These are phyloP conservation scores for Xylaria grammica DNA, from an alignment of 495 filamentous ascomycete species.

Conservation along the genomic window DNA sequence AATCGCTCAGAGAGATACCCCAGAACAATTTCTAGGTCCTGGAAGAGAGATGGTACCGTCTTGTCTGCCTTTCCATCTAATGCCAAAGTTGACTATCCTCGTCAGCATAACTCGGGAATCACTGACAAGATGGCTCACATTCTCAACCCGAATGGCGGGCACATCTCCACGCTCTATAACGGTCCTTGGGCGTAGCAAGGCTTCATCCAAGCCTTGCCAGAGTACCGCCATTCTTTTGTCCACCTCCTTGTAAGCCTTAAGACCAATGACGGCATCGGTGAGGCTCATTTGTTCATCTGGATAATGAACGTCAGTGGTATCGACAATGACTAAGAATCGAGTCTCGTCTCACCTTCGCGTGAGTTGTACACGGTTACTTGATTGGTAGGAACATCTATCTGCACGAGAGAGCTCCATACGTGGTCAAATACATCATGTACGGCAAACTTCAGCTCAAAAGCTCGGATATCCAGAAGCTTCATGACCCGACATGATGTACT, in stretches of 20 bases:
- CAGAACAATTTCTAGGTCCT: slow-evolving; percentile 66
- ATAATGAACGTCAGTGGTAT: slow-evolving; percentile 31
- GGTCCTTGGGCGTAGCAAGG: slow-evolving; percentile 58
- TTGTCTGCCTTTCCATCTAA: slow-evolving; percentile 42
- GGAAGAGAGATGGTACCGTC: slow-evolving; percentile 55
- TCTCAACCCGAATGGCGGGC: slow-evolving; percentile 42
- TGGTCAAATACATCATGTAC: slow-evolving; percentile 64
- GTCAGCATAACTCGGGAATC: slow-evolving; percentile 28
- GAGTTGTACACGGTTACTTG: slow-evolving; percentile 53
- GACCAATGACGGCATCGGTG: slow-evolving; percentile 51
- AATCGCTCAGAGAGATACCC: slow-evolving; percentile 68
- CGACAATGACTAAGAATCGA: background rate
- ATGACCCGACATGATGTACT: slow-evolving; percentile 55
- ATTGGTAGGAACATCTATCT: slow-evolving; percentile 55
- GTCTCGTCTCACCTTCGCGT: slow-evolving; percentile 53
- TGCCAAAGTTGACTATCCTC: slow-evolving; percentile 37
- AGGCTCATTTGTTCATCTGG: slow-evolving; percentile 54
- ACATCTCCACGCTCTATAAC: slow-evolving; percentile 35
- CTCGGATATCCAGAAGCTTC: slow-evolving; percentile 52
- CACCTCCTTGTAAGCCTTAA: slow-evolving; percentile 58
- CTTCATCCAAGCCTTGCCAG: slow-evolving; percentile 56
- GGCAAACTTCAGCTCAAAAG: slow-evolving; percentile 57
- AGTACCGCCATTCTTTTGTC: slow-evolving; percentile 54
- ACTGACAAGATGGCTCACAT: slow-evolving; percentile 41
- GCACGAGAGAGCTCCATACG: slow-evolving; percentile 61